A percentile compares a stretch with the other conserved stretches of the same genome.
phyloP scores from a whole-genome alignment of 1,139 yeast genomes.

The Diutina scorzettiae region DNA sequence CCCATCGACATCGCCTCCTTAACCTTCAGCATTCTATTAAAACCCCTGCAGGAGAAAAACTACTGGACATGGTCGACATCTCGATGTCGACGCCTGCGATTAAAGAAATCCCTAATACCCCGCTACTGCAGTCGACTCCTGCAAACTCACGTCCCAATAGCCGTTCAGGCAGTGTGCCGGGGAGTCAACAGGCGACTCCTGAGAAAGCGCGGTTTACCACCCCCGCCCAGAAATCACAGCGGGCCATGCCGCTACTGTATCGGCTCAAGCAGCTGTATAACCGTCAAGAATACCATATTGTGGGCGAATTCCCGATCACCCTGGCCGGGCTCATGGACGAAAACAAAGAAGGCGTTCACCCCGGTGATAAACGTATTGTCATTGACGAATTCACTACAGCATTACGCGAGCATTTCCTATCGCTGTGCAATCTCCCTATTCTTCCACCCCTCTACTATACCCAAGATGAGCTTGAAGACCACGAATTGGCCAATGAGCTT shows the following conservation, averaged over 20 bases:
- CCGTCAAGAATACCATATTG: slow-evolving; percentile 15
- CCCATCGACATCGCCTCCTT: slow-evolving; percentile 2
- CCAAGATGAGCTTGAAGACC: slow-evolving; percentile 1
- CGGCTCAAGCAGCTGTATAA: not conserved
- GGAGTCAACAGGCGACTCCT: not conserved
- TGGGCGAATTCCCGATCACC: slow-evolving; percentile 25
- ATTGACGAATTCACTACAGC: not conserved
- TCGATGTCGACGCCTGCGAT: not conserved
- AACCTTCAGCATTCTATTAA: slow-evolving; percentile 1
- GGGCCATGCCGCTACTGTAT: not conserved
- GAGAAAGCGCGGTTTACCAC: not conserved
- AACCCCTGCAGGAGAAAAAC: not conserved
- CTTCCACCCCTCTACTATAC: slow-evolving; percentile 1
- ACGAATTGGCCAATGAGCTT: not conserved
- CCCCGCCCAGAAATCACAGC: not conserved
- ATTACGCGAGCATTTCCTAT: not conserved
- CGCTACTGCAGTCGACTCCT: slow-evolving; percentile 1
- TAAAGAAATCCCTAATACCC: not conserved
- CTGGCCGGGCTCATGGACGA: slow-evolving; percentile 31
- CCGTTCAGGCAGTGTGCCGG: too few relatives aligned
- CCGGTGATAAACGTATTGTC: slow-evolving; percentile 28
- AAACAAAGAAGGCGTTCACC: slow-evolving; percentile 19
- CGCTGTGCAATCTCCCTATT: not conserved
- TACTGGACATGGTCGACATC: not conserved
- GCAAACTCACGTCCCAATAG: not conserved